Conservation (phyloP, 1,284 basidiomycete species). For the Volvariella volvacea region DNA sequence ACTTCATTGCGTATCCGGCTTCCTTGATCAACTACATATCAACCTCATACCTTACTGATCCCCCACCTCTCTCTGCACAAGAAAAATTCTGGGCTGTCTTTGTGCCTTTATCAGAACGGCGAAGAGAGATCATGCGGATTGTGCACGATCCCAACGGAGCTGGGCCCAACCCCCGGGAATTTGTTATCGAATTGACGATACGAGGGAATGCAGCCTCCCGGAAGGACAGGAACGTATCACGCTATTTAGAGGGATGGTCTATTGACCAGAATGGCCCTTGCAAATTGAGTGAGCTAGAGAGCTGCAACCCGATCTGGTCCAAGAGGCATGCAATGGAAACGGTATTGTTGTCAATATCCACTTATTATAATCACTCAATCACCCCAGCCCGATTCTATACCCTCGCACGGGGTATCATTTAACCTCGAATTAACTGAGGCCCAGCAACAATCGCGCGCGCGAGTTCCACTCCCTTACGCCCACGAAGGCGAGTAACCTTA, state of each 20-base stretch:
- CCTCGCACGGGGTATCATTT: slow-evolving; percentile 70
- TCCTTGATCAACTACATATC: slow-evolving; percentile 58
- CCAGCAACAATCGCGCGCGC: slow-evolving; percentile 74
- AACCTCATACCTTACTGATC: slow-evolving; percentile 58
- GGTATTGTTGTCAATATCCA: slow-evolving; percentile 11
- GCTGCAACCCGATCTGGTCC: slow-evolving; percentile 40
- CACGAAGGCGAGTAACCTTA: slow-evolving; percentile 59
- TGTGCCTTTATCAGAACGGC: slow-evolving; percentile 55
- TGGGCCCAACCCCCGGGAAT: slow-evolving; percentile 41
- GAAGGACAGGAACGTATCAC: slow-evolving; percentile 48
- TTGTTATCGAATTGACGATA: slow-evolving; percentile 59
- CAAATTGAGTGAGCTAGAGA: slow-evolving; percentile 39
- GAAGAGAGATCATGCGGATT: slow-evolving; percentile 50
- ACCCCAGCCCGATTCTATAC: slow-evolving; percentile 37
- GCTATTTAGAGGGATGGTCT: slow-evolving; percentile 61
- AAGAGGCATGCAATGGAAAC: slow-evolving; percentile 31
- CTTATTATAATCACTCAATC: slow-evolving; percentile 9
- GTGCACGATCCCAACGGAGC: slow-evolving; percentile 51
- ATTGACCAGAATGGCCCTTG: slow-evolving; percentile 27
- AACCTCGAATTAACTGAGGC: slow-evolving; percentile 80
- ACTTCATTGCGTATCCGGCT: slow-evolving; percentile 62
- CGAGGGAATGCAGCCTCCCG: slow-evolving; percentile 34
- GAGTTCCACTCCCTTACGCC: slow-evolving; percentile 82
- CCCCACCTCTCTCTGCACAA: slow-evolving; percentile 54
- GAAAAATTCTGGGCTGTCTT: slow-evolving; percentile 74